A percentile compares a stretch with the other conserved stretches of the same genome.
phyloP scores from a whole-genome alignment of 345 rosid genomes.

The Balakata baccata region DNA sequence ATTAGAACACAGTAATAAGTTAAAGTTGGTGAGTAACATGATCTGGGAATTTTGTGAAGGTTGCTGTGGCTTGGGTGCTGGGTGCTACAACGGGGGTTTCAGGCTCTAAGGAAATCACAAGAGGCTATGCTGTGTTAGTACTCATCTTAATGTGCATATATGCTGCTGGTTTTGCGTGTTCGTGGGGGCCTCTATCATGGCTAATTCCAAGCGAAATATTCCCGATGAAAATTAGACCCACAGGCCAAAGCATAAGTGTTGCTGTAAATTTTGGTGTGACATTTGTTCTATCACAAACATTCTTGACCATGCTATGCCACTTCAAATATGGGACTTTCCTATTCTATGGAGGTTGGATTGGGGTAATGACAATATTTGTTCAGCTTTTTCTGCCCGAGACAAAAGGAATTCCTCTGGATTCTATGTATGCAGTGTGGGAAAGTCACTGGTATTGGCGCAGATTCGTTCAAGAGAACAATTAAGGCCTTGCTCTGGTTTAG shows the following conservation, averaged over 20 bases:
- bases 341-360: slow-evolving; percentile 62
- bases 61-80: slow-evolving; percentile 34
- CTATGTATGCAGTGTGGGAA: slow-evolving; percentile 55
- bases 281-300: slow-evolving; percentile 53
- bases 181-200: slow-evolving; percentile 68
- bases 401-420: slow-evolving; percentile 55
- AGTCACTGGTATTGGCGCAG: slow-evolving; percentile 64
- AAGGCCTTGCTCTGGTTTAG: not conserved
- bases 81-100: slow-evolving; percentile 41
- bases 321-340: slow-evolving; percentile 54
- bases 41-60: not conserved
- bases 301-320: slow-evolving; percentile 63
- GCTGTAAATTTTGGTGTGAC: slow-evolving; percentile 49
- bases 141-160: slow-evolving; percentile 52
- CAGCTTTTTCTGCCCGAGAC: slow-evolving; percentile 60
- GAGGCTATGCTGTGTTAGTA: slow-evolving; percentile 38
- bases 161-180: slow-evolving; percentile 69
- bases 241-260: slow-evolving; percentile 58
- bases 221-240: slow-evolving; percentile 57
- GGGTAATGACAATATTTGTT: slow-evolving; percentile 47
- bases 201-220: slow-evolving; percentile 68
- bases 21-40: too few species aligned
- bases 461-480: slow-evolving; percentile 21
- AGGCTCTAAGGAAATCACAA: slow-evolving; percentile 41
- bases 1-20: too few species aligned